A percentile compares a stretch with the other conserved stretches of the same genome.
Conservation (phyloP, 108 stramenopile species). For the Seminavis robusta region DNA sequence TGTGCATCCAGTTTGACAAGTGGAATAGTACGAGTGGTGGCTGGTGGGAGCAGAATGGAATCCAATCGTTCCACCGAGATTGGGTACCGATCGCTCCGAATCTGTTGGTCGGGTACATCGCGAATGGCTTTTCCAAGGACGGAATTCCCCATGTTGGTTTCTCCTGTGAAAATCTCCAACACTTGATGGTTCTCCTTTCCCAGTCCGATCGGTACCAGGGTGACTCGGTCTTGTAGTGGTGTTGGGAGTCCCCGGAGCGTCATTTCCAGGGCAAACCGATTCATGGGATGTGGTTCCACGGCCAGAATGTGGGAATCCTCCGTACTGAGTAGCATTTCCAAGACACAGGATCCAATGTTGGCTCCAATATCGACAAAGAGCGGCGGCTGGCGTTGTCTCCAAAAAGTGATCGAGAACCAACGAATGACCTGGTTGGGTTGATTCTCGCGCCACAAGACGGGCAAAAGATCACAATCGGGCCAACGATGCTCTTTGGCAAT, state of each 20-base stretch:
- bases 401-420: too few species aligned
- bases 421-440: too few species aligned
- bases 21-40: too few species aligned
- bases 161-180: background rate
- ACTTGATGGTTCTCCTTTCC: background rate
- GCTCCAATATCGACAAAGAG: constrained; percentile 31
- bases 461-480: background rate
- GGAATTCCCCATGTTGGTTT: constrained; percentile 4
- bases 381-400: too few species aligned
- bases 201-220: background rate
- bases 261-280: background rate
- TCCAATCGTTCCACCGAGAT: constrained; percentile 20
- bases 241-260: background rate
- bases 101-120: background rate
- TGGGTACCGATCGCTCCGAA: background rate
- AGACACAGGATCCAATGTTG: constrained; percentile 29
- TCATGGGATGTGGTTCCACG: constrained; percentile 32
- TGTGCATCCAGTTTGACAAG: constrained; percentile 33
- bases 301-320: constrained; percentile 31
- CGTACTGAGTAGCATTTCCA: constrained; percentile 29
- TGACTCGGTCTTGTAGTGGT: background rate
- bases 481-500: background rate
- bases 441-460: background rate
- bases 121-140: background rate
- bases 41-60: background rate